A percentile compares a stretch with the other conserved stretches of the same genome.
These are phyloP conservation scores for Elsinoe ampelina DNA, from an alignment of 2,329 filamentous ascomycete genomes.

Conservation along the genomic window DNA sequence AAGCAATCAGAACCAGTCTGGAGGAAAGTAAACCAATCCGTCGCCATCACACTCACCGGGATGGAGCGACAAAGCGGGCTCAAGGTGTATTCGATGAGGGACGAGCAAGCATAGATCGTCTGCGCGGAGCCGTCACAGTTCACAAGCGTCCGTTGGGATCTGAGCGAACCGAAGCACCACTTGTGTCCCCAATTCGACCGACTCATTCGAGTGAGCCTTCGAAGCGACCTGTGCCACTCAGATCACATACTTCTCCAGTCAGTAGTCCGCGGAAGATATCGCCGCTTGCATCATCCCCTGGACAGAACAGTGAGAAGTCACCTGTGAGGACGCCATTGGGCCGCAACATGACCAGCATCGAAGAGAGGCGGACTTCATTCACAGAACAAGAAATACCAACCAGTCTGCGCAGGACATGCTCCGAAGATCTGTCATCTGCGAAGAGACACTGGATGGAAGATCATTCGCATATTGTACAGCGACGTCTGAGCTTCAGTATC, in stretches of 20 bases:
- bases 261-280: conserved; percentile 7
- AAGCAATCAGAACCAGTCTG: conserved; percentile 10
- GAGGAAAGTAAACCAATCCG: not conserved
- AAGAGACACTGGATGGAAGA: not conserved
- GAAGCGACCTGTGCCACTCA: not conserved
- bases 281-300: conserved; percentile 32
- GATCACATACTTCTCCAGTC: conserved; percentile 12
- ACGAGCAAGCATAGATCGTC: conserved; percentile 3
- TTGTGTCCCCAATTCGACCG: not conserved
- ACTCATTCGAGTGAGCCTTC: not conserved
- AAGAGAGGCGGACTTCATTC: not conserved
- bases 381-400: conserved; percentile 34
- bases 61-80: not conserved
- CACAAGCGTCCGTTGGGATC: not conserved
- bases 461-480: conserved; percentile 43
- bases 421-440: conserved; percentile 37
- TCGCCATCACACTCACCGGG: not conserved
- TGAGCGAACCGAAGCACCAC: not conserved
- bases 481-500: conserved; percentile 64
- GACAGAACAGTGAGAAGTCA: conserved; percentile 23
- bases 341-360: not conserved
- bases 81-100: conserved; percentile 13
- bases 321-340: not conserved
- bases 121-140: conserved; percentile 1
- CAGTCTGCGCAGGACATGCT: conserved; percentile 49